Percentiles rank a stretch among this genome's conserved stretches.
Evolutionary conservation across 2,329 filamentous ascomycete genomes (phyloP).

Genomic region (Arthrobotrys conoides): DNA sequence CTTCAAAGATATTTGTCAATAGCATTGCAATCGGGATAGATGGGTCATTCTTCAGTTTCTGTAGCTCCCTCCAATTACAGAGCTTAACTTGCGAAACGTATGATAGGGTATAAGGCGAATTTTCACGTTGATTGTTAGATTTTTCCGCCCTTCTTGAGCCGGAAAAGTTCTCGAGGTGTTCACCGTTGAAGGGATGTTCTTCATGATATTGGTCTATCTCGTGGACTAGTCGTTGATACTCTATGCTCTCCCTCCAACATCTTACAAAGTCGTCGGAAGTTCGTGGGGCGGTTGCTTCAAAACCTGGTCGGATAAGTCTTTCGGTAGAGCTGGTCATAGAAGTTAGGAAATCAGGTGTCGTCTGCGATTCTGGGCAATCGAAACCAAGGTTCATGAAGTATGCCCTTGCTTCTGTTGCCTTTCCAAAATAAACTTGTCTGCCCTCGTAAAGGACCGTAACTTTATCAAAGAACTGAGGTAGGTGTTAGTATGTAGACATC

Average conservation of each 20-base stretch:
- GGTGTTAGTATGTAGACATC: slow-evolving; percentile 1
- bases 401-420: slow-evolving; percentile 74
- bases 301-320: slow-evolving; percentile 72
- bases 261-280: slow-evolving; percentile 73
- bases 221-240: slow-evolving; percentile 67
- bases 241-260: slow-evolving; percentile 70
- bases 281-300: slow-evolving; percentile 73
- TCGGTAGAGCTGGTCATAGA: slow-evolving; percentile 78
- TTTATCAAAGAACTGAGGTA: slow-evolving; percentile 76
- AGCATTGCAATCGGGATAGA: slow-evolving; percentile 65
- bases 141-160: slow-evolving; percentile 67
- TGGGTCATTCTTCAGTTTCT: slow-evolving; percentile 66
- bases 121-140: slow-evolving; percentile 64
- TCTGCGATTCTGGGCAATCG: slow-evolving; percentile 74
- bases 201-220: slow-evolving; percentile 73
- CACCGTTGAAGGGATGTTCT: slow-evolving; percentile 64
- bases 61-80: slow-evolving; percentile 67
- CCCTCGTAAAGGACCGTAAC: slow-evolving; percentile 78
- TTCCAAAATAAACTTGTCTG: slow-evolving; percentile 80
- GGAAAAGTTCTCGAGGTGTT: slow-evolving; percentile 66
- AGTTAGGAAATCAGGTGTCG: slow-evolving; percentile 78
- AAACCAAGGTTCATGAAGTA: slow-evolving; percentile 83
- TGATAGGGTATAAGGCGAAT: slow-evolving; percentile 68
- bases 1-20: slow-evolving; percentile 66
- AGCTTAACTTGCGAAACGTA: slow-evolving; percentile 71